Base-by-base conservation (phyloP, 768 basidiomycete species). In the Vararia minispora region DNA sequence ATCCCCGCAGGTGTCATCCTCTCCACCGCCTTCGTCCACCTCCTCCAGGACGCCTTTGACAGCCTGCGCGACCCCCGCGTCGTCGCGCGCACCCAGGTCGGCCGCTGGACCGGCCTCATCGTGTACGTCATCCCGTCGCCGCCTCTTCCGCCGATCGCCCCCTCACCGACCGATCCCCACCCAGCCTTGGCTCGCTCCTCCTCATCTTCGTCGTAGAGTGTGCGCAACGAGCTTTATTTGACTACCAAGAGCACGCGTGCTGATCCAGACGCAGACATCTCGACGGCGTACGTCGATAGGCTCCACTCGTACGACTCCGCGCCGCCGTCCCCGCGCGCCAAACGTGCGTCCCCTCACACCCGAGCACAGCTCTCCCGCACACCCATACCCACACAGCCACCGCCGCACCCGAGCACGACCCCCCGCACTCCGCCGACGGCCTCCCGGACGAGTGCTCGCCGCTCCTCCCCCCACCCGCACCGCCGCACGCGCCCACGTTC, bases 181-280 rank as follows among this genome's bases (percentile, higher is more conserved):
- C 14, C 43, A 85, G 83, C 9, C 55, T 87, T 12, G 58, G 57
- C 18, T 81, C 84, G 0, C 53, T 89, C 10, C 57, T 88, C 30
- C 46, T 64, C 9, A 89, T 89, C 26, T 89, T 89, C 54, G 56
- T 85, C 5, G 59, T 89, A 22, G 86, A 89, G 73, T 88, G 86
- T 80, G 53, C 26, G 80, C 62, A 8, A 1, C 1, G 2, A 13
- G 23, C 23, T 20, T 32, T 14, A 6, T 5, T 34, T 21, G 23
- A 20, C 33, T 35, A 8, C 5, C 34, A 21, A 25, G 23, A n/a
- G n/a, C n/a, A n/a, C n/a, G n/a, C 24, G 39, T 11, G 41, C 47
- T 33, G 22, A 40, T 16, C 14, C 43, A 12, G 18, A 13, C 44
- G 5, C 48, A 88, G 86, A 84, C 50, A 56, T 74, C 31, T 86